A percentile compares a stretch with the other conserved stretches of the same genome.
Conservation (phyloP, 768 basidiomycete genomes). For the Tulasnella sp. region DNA sequence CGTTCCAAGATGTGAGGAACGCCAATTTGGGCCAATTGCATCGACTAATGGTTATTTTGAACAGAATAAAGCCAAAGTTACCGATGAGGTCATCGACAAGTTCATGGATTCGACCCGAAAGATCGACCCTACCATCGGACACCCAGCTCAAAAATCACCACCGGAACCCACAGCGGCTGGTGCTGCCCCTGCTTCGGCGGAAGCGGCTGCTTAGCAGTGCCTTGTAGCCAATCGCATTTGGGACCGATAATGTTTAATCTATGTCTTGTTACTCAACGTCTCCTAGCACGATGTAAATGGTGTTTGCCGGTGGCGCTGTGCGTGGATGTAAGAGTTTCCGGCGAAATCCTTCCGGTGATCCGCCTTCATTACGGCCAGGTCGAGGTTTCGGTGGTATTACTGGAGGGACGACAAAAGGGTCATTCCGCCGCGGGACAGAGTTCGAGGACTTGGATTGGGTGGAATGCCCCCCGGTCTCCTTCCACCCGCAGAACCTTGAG, state of each 20-base stretch:
- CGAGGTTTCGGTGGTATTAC: not conserved
- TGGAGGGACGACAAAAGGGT: not conserved
- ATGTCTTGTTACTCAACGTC: not conserved
- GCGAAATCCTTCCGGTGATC: not conserved
- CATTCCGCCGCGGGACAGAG: not conserved
- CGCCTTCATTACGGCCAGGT: not conserved
- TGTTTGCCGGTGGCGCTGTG: not conserved
- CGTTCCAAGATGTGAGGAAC: slow-evolving; percentile 60
- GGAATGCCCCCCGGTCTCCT: not conserved
- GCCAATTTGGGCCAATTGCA: slow-evolving; percentile 15
- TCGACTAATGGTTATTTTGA: not conserved
- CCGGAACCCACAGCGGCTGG: not conserved
- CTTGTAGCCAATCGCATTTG: not conserved
- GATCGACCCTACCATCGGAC: slow-evolving; percentile 43
- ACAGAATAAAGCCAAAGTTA: slow-evolving; percentile 71
- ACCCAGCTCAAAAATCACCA: slow-evolving; percentile 4
- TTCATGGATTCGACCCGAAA: slow-evolving; percentile 79
- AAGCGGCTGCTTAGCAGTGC: not conserved
- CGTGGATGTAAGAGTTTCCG: not conserved
- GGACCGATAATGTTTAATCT: not conserved
- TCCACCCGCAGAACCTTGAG: not conserved
- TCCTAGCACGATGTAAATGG: not conserved
- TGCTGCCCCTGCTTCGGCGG: not conserved
- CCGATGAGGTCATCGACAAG: slow-evolving; percentile 59
- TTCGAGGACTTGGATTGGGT: not conserved